Evolutionary conservation across 192 early-diverging fungal genomes (phyloP), one percentile per base, ranked within the genome.

Genomic region (Coemansia sp.): DNA sequence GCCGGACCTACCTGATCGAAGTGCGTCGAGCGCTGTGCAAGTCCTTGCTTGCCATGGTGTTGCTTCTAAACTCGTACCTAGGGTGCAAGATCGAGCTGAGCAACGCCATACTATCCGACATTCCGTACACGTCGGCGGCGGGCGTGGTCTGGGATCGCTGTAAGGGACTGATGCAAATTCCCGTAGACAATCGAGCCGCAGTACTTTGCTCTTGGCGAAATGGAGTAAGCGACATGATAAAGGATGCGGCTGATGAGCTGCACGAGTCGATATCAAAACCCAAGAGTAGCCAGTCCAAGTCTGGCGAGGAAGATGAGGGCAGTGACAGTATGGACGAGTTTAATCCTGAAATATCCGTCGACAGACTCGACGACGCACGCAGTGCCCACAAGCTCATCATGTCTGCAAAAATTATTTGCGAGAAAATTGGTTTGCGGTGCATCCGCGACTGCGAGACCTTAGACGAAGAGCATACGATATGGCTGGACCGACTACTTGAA

Each of bases 101-200:
- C 21, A 47, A 65, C 31, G 15, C 50, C 5, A 40, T 61, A 15
- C 13, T 69, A 33, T 31, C 63, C 9, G 66, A 69, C 3, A 42
- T 77, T 45, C n/a, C 55, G 1, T 77, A 58, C 31, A 69, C 46
- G 27, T 50, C 61, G 14, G 39, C 54, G 0, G 57, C 73, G 35
- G 73, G 73, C 7, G 57, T 77, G 15, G 69, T 69, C 42, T 77
- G 73, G 73, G 73, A 77, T 48, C 61, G 69, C 31, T 77, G 73
- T 45, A 69, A 69, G 39, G 53, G 51, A 13, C 51, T 77, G 45
- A 49, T 51, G 9, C 73, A 77, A 21, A 58, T 77, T 8, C 73
- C 73, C 0, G 65, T 38, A 0, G 66, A 77, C 35, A 77, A 77
- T 32, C 53, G 59, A 8, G 43, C 58, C 8, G 66, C 73, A 0